Evolutionary conservation across 306 rosid species (phyloP).

Genomic region (Potentilla sterilis): DNA sequence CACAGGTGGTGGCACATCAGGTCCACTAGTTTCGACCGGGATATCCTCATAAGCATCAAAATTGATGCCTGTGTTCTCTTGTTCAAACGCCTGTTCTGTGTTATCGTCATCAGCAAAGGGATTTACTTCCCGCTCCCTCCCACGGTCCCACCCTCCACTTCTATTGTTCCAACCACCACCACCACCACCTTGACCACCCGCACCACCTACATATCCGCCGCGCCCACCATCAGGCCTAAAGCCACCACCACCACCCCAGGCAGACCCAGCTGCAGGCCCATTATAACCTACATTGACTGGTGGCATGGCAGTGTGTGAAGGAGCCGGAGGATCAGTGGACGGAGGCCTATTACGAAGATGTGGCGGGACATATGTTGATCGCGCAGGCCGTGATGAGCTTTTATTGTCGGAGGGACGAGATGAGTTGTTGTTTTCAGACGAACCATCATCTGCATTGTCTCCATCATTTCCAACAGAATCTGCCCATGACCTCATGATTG

Average conservation of each 20-base stretch:
- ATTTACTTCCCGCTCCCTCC: slow-evolving; percentile 63
- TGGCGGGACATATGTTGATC: slow-evolving; percentile 66
- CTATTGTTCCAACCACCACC: slow-evolving; percentile 52
- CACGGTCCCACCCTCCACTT: slow-evolving; percentile 55
- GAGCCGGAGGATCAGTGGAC: slow-evolving; percentile 40
- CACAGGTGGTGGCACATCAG: slow-evolving; percentile 70
- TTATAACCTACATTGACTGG: slow-evolving; percentile 31
- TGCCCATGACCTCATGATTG: slow-evolving; percentile 67
- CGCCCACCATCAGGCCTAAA: slow-evolving; percentile 44
- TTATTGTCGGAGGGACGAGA: slow-evolving; percentile 19
- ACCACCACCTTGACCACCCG: slow-evolving; percentile 22
- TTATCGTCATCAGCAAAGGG: slow-evolving; percentile 57
- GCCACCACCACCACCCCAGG: slow-evolving; percentile 41
- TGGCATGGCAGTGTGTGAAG: slow-evolving; percentile 25
- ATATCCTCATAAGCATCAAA: slow-evolving; percentile 86
- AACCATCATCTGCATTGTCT: slow-evolving; percentile 34
- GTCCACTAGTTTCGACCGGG: slow-evolving; percentile 80
- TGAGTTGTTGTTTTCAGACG: slow-evolving; percentile 28
- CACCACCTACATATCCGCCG: slow-evolving; percentile 34
- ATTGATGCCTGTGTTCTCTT: slow-evolving; percentile 62
- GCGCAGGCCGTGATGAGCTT: slow-evolving; percentile 34
- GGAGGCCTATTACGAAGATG: slow-evolving; percentile 65
- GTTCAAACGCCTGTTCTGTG: slow-evolving; percentile 36
- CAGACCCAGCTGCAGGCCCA: slow-evolving; percentile 36
- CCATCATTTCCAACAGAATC: slow-evolving; percentile 54